Conservation (phyloP, 1,284 basidiomycete genomes). For the Cutaneotrichosporon daszewskae region DNA sequence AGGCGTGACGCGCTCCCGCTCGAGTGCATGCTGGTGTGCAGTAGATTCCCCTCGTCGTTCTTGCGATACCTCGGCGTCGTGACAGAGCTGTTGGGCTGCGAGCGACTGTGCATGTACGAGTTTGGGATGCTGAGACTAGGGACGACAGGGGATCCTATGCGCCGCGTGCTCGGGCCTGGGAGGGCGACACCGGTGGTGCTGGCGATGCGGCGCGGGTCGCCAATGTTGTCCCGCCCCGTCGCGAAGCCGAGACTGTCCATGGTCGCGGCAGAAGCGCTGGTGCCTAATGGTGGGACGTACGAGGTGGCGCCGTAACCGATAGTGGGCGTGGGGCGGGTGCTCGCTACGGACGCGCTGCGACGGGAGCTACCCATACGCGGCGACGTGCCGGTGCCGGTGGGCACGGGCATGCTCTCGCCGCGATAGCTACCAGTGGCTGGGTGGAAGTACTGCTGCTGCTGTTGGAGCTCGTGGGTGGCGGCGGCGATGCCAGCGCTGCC, state of each 20-base stretch:
- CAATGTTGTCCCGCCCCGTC: conserved; percentile 2
- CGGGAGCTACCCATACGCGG: conserved; percentile 7
- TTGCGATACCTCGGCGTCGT: conserved; percentile 6
- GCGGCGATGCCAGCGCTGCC: neutral
- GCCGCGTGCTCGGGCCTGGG: neutral
- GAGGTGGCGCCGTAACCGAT: conserved; percentile 2
- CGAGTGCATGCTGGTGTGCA: neutral
- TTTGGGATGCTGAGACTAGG: neutral
- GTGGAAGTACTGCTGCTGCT: conserved; percentile 7
- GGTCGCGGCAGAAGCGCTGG: neutral
- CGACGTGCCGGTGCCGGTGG: too few relatives aligned
- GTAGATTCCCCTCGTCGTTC: neutral
- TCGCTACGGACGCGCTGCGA: conserved; percentile 9
- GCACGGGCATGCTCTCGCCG: neutral
- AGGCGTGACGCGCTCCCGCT: neutral
- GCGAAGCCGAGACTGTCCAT: conserved; percentile 2
- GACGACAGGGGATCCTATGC: too few relatives aligned
- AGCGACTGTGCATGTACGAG: neutral
- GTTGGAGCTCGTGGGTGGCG: conserved; percentile 8
- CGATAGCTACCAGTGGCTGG: conserved; percentile 2
- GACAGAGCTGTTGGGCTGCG: conserved; percentile 1
- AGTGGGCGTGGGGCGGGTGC: neutral
- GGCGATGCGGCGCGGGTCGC: conserved; percentile 11
- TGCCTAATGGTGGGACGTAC: neutral
- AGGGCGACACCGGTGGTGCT: conserved; percentile 4